Conservation (phyloP, 1,139 yeast species). For the Nematodospora anomalae region DNA sequence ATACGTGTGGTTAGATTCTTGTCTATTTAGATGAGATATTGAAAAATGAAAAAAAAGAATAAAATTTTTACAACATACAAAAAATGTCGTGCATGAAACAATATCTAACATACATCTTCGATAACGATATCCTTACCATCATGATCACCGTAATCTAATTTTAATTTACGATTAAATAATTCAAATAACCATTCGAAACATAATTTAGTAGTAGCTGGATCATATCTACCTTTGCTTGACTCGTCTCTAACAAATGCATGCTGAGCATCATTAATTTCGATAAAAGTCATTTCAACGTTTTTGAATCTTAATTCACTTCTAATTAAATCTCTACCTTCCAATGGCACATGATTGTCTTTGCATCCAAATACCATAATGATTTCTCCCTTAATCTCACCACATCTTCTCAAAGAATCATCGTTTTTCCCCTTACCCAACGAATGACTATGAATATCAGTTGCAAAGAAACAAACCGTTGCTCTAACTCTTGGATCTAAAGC, state of each 20-base stretch:
- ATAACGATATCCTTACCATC: slow-evolving; percentile 50
- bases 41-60: slow-evolving; percentile 9
- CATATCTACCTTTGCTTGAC: slow-evolving; percentile 73
- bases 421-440: slow-evolving; percentile 62
- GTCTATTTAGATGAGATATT: not conserved
- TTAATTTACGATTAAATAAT: slow-evolving; percentile 66
- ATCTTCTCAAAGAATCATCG: slow-evolving; percentile 64
- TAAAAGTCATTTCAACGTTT: slow-evolving; percentile 63
- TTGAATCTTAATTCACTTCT: slow-evolving; percentile 60
- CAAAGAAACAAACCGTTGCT: slow-evolving; percentile 76
- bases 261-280: slow-evolving; percentile 74
- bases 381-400: slow-evolving; percentile 58
- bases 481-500: slow-evolving; percentile 63
- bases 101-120: slow-evolving; percentile 60
- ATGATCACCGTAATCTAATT: slow-evolving; percentile 64
- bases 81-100: slow-evolving; percentile 10
- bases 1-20: not conserved
- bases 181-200: slow-evolving; percentile 71
- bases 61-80: slow-evolving; percentile 7
- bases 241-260: slow-evolving; percentile 85
- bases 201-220: slow-evolving; percentile 68
- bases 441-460: slow-evolving; percentile 74
- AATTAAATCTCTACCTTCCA: slow-evolving; percentile 73
- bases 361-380: slow-evolving; percentile 73
- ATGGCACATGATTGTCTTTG: slow-evolving; percentile 77